These are phyloP conservation scores for Sideroxylon spinosum DNA, from an alignment of 179 eudicot species.

Conservation along the genomic window DNA sequence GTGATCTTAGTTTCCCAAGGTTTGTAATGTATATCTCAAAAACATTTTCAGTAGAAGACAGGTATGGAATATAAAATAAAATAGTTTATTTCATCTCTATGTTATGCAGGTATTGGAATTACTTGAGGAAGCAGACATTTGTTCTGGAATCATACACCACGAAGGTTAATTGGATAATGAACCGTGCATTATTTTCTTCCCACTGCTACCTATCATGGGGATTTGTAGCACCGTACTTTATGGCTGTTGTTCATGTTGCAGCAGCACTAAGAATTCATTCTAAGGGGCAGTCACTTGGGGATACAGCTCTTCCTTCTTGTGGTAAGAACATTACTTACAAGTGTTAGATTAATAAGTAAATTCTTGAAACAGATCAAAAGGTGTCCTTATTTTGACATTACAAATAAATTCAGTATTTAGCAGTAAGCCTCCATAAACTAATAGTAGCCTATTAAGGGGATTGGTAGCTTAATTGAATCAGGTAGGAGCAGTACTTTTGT, in stretches of 20 bases:
- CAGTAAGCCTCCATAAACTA: neutral
- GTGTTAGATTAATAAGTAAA: neutral
- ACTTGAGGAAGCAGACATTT: constrained; percentile 96
- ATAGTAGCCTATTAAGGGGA: neutral
- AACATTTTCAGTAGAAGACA: neutral
- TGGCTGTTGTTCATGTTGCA: constrained; percentile 78
- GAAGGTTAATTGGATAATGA: constrained; percentile 82
- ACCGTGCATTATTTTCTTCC: constrained; percentile 73
- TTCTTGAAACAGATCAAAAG: neutral
- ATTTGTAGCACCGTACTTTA: constrained; percentile 74
- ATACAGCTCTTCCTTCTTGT: constrained; percentile 37
- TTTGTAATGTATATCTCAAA: constrained; percentile 20
- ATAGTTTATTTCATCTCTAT: neutral
- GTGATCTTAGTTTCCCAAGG: constrained; percentile 90
- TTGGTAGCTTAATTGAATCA: too few species aligned
- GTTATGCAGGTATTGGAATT: constrained; percentile 85
- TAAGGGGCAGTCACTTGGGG: constrained; percentile 39
- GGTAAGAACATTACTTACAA: constrained; percentile 43
- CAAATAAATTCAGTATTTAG: neutral
- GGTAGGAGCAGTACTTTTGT: too few species aligned
- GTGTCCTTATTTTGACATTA: neutral
- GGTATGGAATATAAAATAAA: neutral
- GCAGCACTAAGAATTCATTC: constrained; percentile 55
- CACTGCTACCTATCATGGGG: constrained; percentile 99
- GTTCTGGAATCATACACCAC: constrained; percentile 88